Conservation (phyloP, 805 yeast genomes). For the Sugiyamaella mastotermitis region DNA sequence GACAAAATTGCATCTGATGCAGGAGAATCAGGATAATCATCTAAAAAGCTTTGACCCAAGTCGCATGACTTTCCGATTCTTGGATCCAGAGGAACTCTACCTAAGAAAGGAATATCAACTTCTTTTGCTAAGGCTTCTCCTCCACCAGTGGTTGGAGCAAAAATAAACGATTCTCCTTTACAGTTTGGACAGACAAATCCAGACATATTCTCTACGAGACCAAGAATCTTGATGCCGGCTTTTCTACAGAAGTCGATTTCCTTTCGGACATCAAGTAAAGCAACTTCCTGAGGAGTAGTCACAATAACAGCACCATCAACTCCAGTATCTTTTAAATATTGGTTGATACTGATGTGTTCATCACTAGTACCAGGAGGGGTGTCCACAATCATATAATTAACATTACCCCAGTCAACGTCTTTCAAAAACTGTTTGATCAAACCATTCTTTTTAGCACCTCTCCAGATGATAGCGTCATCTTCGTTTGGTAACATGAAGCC, state of each 20-base stretch:
- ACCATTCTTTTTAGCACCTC: conserved; percentile 94
- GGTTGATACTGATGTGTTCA: conserved; percentile 87
- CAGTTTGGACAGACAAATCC: conserved; percentile 98
- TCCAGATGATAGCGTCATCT: conserved; percentile 94
- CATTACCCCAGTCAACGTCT: conserved; percentile 88
- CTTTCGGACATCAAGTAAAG: conserved; percentile 88
- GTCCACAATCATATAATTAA: conserved; percentile 82
- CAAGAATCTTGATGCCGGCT: conserved; percentile 79
- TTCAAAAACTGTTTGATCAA: conserved; percentile 87
- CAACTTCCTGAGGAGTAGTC: conserved; percentile 98
- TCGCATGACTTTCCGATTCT: conserved; percentile 89
- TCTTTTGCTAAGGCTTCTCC: conserved; percentile 82
- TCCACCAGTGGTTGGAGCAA: conserved; percentile 96
- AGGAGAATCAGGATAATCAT: conserved; percentile 83
- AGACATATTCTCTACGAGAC: conserved; percentile 95
- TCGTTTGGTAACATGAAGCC: conserved; percentile 90
- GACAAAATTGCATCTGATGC: conserved; percentile 80
- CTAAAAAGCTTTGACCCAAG: conserved; percentile 71
- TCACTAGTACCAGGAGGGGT: conserved; percentile 99
- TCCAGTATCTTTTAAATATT: conserved; percentile 81
- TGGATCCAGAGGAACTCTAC: conserved; percentile 94
- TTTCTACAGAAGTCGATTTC: conserved; percentile 93
- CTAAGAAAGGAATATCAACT: conserved; percentile 69
- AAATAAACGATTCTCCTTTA: conserved; percentile 81
- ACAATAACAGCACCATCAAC: conserved; percentile 93